phyloP scores from a whole-genome alignment of 768 basidiomycete species.

The Phallus indusiatus region DNA sequence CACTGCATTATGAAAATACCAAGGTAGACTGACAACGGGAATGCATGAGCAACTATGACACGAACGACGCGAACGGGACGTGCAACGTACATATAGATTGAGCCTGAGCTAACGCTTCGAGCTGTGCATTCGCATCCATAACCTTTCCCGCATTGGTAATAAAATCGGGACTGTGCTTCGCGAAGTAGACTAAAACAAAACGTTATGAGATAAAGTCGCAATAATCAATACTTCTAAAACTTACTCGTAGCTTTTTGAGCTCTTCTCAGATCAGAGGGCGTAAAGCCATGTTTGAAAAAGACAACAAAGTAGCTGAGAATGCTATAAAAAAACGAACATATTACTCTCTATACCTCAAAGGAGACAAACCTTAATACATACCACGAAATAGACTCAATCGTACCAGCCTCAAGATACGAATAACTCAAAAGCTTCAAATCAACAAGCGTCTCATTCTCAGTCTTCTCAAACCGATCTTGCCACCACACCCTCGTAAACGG shows the following conservation, averaged over 20 bases:
- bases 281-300: slow-evolving; percentile 53
- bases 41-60: neutral
- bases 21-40: slow-evolving; percentile 36
- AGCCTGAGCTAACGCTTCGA: slow-evolving; percentile 49
- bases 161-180: slow-evolving; percentile 41
- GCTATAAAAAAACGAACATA: slow-evolving; percentile 23
- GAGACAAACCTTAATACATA: slow-evolving; percentile 23
- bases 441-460: slow-evolving; percentile 51
- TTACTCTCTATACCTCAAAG: neutral
- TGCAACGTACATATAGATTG: slow-evolving; percentile 47
- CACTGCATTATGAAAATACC: slow-evolving; percentile 60
- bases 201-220: neutral
- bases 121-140: slow-evolving; percentile 38
- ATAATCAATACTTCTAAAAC: neutral
- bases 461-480: slow-evolving; percentile 43
- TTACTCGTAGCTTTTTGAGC: slow-evolving; percentile 32
- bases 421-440: slow-evolving; percentile 56
- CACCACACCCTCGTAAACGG: slow-evolving; percentile 53
- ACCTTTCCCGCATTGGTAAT: slow-evolving; percentile 41
- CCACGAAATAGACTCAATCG: slow-evolving; percentile 50
- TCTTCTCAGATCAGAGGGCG: slow-evolving; percentile 42
- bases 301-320: slow-evolving; percentile 59
- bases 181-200: slow-evolving; percentile 36
- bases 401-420: slow-evolving; percentile 54
- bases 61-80: neutral